phyloP scores from a whole-genome alignment of 2,329 filamentous ascomycete genomes.

The Xylariaceae sp. region DNA sequence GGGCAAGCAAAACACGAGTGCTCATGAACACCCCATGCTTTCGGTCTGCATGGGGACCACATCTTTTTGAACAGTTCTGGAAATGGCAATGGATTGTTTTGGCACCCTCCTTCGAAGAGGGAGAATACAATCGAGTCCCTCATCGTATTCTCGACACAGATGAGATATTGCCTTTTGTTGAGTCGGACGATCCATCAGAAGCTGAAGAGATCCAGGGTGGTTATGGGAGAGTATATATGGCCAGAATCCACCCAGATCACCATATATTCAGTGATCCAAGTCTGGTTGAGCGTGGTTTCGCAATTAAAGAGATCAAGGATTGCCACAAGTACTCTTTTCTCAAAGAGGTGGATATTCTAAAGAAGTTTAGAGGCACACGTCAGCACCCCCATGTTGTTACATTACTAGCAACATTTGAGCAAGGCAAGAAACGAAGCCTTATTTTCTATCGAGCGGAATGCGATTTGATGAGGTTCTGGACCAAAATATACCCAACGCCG shows the following conservation, averaged over 20 bases:
- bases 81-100: constrained; percentile 1
- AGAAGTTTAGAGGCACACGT: constrained; percentile 4
- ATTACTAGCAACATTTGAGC: constrained; percentile 6
- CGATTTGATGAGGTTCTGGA: constrained; percentile 3
- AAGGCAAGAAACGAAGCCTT: not conserved
- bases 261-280: constrained; percentile 1
- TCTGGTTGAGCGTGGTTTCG: not conserved
- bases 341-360: constrained; percentile 1
- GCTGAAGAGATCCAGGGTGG: not conserved
- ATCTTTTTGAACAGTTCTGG: too few species aligned
- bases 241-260: constrained; percentile 3
- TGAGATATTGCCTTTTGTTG: not conserved
- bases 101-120: not conserved
- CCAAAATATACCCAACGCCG: not conserved
- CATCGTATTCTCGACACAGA: not conserved
- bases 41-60: too few species aligned
- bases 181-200: too few species aligned
- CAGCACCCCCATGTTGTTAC: constrained; percentile 4
- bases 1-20: too few species aligned
- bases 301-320: not conserved
- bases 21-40: too few species aligned
- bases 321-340: not conserved
- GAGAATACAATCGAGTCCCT: constrained; percentile 1
- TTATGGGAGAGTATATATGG: not conserved
- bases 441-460: constrained; percentile 6